Evolutionary conservation across 83 land plant genomes (phyloP), one percentile per base, ranked within the genome.

Genomic region (Diphasiastrum complanatum): DNA sequence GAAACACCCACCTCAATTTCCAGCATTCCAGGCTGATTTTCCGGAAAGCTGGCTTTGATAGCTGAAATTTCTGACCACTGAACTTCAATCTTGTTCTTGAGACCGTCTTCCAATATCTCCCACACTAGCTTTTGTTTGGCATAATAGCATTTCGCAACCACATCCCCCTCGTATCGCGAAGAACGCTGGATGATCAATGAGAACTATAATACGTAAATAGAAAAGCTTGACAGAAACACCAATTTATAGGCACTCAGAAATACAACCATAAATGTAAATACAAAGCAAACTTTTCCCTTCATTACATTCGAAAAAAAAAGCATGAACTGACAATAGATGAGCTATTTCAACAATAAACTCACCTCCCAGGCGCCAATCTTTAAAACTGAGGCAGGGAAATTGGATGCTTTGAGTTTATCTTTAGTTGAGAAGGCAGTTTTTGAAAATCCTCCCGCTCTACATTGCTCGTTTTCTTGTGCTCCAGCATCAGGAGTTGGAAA

Each of bases 361-460:
- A 55, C 59, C 59, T 55, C 59, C 59, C 59, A 55, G 19, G 59
- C 26, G 59, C 59, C 59, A 27, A 55, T 55, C 59, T 32, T 55
- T 27, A 55, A 1, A 20, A 27, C n/a, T 1, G 30, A 27, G 27
- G 59, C 59, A 55, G 59, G 59, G 19, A 55, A 55, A 27, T 55
- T 55, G 11, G 59, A 55, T 27, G 59, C 59, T 27, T 55, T 55
- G 19, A 55, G 59, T 55, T 55, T 55, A 12, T 35, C 59, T 32
- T 55, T 31, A 11, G 59, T 11, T 27, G 16, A 14, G 11, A 0
- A 27, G 31, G 27, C n/a, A n/a, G n/a, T n/a, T n/a, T n/a, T n/a
- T n/a, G n/a, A n/a, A n/a, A n/a, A n/a, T n/a, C n/a, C n/a, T n/a
- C n/a, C n/a, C n/a, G n/a, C n/a, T n/a, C n/a, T n/a, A n/a, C n/a